A percentile compares a stretch with the other conserved stretches of the same genome.
Conservation (phyloP, 106 monocot species). For the Apostasia shenzhenica region DNA sequence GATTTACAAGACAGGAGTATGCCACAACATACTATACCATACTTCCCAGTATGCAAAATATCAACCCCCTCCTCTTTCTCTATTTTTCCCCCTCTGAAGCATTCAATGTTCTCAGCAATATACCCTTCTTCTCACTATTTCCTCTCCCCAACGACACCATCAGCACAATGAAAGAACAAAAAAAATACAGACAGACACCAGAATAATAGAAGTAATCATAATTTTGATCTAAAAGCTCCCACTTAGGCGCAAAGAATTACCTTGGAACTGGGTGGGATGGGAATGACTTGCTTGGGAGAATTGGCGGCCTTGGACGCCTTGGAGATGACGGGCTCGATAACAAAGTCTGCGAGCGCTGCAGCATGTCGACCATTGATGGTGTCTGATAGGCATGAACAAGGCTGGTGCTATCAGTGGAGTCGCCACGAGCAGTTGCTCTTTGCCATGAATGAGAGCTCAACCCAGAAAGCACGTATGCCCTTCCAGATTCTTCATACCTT, state of each 20-base stretch:
- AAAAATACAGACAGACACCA: too few species aligned
- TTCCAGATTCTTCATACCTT: slow-evolving; percentile 68
- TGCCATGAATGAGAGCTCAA: slow-evolving; percentile 97
- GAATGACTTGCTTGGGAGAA: slow-evolving; percentile 41
- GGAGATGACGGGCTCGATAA: neutral
- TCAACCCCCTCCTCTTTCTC: too few species aligned
- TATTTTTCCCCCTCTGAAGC: too few species aligned
- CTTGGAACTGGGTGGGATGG: slow-evolving; percentile 19
- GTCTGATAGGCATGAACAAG: slow-evolving; percentile 66
- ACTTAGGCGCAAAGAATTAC: slow-evolving; percentile 4
- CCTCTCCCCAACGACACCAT: too few species aligned
- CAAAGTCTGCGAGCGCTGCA: slow-evolving; percentile 59
- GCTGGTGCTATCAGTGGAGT: slow-evolving; percentile 58
- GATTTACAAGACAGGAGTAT: too few species aligned
- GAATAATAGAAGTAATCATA: too few species aligned
- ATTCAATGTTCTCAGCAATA: too few species aligned
- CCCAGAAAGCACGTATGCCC: slow-evolving; percentile 85
- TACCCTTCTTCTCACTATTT: too few species aligned
- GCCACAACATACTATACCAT: too few species aligned
- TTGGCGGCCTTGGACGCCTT: slow-evolving; percentile 11
- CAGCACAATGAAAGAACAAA: too few species aligned
- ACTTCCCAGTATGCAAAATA: too few species aligned
- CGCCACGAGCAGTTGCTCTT: slow-evolving; percentile 79
- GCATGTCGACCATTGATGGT: slow-evolving; percentile 86
- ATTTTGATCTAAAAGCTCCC: too few species aligned